Evolutionary conservation across 306 rosid genomes (phyloP).

Genomic region (Cajanus cajan): DNA sequence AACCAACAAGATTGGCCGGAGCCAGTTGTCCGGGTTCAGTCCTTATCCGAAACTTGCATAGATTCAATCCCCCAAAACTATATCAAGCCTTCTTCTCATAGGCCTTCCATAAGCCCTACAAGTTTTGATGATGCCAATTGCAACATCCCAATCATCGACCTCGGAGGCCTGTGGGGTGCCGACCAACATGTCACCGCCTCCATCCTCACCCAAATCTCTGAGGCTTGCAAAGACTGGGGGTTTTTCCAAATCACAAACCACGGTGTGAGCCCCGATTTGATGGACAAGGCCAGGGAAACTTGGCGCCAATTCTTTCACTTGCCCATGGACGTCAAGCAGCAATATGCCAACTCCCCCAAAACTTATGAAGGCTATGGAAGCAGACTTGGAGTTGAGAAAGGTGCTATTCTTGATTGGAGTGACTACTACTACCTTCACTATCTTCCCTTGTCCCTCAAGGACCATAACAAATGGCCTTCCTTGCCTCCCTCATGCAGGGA

Average conservation of each 20-base stretch:
- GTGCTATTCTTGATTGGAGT: constrained; percentile 93
- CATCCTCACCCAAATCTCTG: constrained; percentile 41
- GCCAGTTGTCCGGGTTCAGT: constrained; percentile 81
- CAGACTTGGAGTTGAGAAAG: constrained; percentile 73
- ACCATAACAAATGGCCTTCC: constrained; percentile 68
- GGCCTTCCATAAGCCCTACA: constrained; percentile 29
- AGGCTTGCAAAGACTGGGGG: constrained; percentile 74
- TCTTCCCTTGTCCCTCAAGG: constrained; percentile 61
- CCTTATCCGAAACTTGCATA: constrained; percentile 55
- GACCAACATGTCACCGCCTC: neutral
- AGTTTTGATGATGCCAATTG: constrained; percentile 22
- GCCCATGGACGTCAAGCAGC: constrained; percentile 66
- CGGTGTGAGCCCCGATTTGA: constrained; percentile 54
- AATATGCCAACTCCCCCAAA: constrained; percentile 64
- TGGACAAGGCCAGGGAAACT: constrained; percentile 52
- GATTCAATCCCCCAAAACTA: constrained; percentile 62
- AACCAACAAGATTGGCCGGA: constrained; percentile 86
- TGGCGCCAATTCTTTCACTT: constrained; percentile 75
- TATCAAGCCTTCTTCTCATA: constrained; percentile 58
- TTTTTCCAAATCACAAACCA: constrained; percentile 80
- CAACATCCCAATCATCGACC: constrained; percentile 76
- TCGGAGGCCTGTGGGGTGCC: constrained; percentile 30
- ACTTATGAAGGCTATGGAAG: constrained; percentile 94
- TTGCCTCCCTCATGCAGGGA: constrained; percentile 50
- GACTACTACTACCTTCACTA: constrained; percentile 81